phyloP scores from a whole-genome alignment of 768 basidiomycete species.

The Piloderma croceum region DNA sequence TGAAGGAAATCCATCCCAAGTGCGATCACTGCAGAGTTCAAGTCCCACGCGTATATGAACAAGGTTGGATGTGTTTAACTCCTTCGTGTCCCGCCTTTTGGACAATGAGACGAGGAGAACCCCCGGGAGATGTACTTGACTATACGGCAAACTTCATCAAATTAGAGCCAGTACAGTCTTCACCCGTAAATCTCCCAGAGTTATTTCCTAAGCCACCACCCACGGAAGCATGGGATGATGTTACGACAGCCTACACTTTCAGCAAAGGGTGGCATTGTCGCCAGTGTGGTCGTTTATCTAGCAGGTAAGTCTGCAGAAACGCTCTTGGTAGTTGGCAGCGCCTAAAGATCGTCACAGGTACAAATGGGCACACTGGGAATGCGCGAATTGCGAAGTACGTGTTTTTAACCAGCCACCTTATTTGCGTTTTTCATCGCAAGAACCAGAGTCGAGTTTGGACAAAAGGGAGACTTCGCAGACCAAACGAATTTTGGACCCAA shows the following conservation, averaged over 20 bases:
- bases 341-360: slow-evolving; percentile 35
- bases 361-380: slow-evolving; percentile 75
- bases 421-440: neutral
- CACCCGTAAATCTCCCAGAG: slow-evolving; percentile 31
- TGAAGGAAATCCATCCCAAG: neutral
- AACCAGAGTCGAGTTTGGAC: slow-evolving; percentile 12
- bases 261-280: slow-evolving; percentile 67
- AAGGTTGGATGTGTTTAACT: slow-evolving; percentile 44
- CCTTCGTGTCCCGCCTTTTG: slow-evolving; percentile 38
- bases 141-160: slow-evolving; percentile 47
- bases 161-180: slow-evolving; percentile 26
- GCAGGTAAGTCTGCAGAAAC: slow-evolving; percentile 43
- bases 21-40: slow-evolving; percentile 30
- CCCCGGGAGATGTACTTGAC: slow-evolving; percentile 32
- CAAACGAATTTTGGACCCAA: slow-evolving; percentile 11
- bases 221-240: slow-evolving; percentile 21
- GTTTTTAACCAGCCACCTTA: slow-evolving; percentile 2
- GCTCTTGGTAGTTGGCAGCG: neutral
- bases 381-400: slow-evolving; percentile 54
- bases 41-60: slow-evolving; percentile 35
- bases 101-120: slow-evolving; percentile 15
- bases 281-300: slow-evolving; percentile 66
- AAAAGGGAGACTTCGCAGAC: slow-evolving; percentile 12
- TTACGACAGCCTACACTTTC: slow-evolving; percentile 50
- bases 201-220: slow-evolving; percentile 34